A percentile compares a stretch with the other conserved stretches of the same genome.
These are phyloP conservation scores for Vachellia pachyceras DNA, from an alignment of 306 rosid species.

Conservation along the genomic window DNA sequence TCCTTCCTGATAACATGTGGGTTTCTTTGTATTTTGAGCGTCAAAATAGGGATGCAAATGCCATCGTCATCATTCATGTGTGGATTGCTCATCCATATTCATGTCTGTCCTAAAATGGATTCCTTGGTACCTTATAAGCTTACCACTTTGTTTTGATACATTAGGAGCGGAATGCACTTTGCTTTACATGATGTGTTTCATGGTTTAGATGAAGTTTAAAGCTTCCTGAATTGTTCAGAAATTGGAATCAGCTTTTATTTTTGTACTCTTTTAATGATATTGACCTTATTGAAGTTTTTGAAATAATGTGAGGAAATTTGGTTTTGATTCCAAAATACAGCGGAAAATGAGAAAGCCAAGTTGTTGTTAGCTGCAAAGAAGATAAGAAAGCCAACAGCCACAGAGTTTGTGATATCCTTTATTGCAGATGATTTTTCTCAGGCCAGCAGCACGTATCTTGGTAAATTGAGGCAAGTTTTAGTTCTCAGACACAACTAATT, in stretches of 20 bases:
- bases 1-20: constrained; percentile 30
- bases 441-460: constrained; percentile 64
- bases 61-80: background rate
- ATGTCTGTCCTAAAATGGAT: background rate
- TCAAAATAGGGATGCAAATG: background rate
- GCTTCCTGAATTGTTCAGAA: constrained; percentile 31
- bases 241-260: background rate
- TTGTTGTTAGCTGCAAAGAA: constrained; percentile 71
- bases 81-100: constrained; percentile 4
- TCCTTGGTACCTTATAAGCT: background rate
- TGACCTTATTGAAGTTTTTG: constrained; percentile 12
- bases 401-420: constrained; percentile 61
- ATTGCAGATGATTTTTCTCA: constrained; percentile 64
- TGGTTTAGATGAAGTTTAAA: background rate
- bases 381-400: constrained; percentile 68
- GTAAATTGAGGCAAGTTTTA: constrained; percentile 74
- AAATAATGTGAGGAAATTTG: constrained; percentile 32
- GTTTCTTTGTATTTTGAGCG: constrained; percentile 10
- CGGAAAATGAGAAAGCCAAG: constrained; percentile 63
- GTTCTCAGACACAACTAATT: background rate
- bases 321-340: constrained; percentile 46
- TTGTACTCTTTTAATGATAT: constrained; percentile 3
- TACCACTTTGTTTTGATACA: background rate
- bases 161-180: background rate
- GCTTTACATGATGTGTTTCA: background rate